A percentile compares a stretch with the other conserved stretches of the same genome.
These are phyloP conservation scores for Dissophora globulifera DNA, from an alignment of 192 early-diverging fungal species.

Conservation along the genomic window DNA sequence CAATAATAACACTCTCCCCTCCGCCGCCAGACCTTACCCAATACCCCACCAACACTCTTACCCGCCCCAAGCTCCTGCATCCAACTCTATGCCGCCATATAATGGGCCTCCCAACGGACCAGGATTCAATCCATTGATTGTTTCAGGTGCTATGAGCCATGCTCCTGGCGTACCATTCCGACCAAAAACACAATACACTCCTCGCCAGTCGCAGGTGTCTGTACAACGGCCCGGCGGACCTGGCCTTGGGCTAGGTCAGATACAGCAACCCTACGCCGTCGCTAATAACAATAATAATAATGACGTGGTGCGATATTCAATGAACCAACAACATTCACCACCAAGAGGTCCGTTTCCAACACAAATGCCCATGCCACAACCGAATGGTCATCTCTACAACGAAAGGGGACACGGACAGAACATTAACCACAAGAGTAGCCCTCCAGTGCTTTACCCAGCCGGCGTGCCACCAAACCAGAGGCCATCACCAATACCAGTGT, in stretches of 20 bases:
- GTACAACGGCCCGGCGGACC: not conserved
- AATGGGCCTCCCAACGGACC: not conserved
- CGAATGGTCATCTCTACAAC: conserved; percentile 2
- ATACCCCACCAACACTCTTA: not conserved
- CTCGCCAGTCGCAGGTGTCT: not conserved
- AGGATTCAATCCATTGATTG: conserved; percentile 24
- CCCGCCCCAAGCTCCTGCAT: conserved; percentile 2
- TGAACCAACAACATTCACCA: conserved; percentile 14
- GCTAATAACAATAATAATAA: too few species aligned
- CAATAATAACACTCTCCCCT: not conserved
- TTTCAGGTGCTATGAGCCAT: conserved; percentile 9
- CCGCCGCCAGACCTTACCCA: not conserved
- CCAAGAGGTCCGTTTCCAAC: conserved; percentile 13
- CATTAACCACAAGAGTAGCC: not conserved
- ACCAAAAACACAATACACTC: conserved; percentile 33
- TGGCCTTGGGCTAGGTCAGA: too few species aligned
- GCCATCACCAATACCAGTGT: conserved; percentile 4
- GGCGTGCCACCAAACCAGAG: conserved; percentile 3
- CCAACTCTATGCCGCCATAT: not conserved
- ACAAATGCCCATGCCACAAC: conserved; percentile 31
- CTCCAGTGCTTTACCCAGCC: conserved; percentile 5
- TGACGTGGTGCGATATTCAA: too few species aligned
- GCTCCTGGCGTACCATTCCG: conserved; percentile 6
- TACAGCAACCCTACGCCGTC: too few species aligned
- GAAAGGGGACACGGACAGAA: conserved; percentile 1